Conservation (phyloP, 176 grass and related monocot genomes). For the Pharus latifolius region DNA sequence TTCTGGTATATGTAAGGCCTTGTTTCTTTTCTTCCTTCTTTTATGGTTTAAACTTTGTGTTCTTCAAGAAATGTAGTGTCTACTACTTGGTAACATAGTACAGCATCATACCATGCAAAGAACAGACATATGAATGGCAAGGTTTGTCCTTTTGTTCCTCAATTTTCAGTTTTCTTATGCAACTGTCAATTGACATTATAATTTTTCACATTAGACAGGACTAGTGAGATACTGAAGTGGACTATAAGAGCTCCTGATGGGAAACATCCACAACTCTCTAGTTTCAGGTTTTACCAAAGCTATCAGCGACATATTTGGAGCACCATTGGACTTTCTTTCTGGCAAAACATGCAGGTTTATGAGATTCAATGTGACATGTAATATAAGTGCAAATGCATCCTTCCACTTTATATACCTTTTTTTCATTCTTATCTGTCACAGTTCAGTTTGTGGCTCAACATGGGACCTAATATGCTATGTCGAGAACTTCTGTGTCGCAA, state of each 20-base stretch:
- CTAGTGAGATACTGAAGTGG: neutral
- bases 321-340: slow-evolving; percentile 54
- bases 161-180: too few species aligned
- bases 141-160: too few species aligned
- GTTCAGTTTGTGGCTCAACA: slow-evolving; percentile 28
- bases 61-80: too few species aligned
- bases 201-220: neutral
- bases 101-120: too few species aligned
- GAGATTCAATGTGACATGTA: too few species aligned
- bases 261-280: slow-evolving; percentile 32
- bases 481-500: slow-evolving; percentile 51
- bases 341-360: slow-evolving; percentile 49
- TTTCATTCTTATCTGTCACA: slow-evolving; percentile 3
- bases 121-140: too few species aligned
- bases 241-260: slow-evolving; percentile 10
- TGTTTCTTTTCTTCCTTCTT: too few species aligned
- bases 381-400: too few species aligned
- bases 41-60: too few species aligned
- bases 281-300: slow-evolving; percentile 30
- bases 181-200: neutral
- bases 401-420: too few species aligned
- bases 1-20: too few species aligned
- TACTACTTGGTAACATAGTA: too few species aligned
- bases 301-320: slow-evolving; percentile 28
- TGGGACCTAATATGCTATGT: slow-evolving; percentile 66